A percentile compares a stretch with the other conserved stretches of the same genome.
Evolutionary conservation across 495 filamentous ascomycete species (phyloP).

Genomic region (Aspergillus ostianus): DNA sequence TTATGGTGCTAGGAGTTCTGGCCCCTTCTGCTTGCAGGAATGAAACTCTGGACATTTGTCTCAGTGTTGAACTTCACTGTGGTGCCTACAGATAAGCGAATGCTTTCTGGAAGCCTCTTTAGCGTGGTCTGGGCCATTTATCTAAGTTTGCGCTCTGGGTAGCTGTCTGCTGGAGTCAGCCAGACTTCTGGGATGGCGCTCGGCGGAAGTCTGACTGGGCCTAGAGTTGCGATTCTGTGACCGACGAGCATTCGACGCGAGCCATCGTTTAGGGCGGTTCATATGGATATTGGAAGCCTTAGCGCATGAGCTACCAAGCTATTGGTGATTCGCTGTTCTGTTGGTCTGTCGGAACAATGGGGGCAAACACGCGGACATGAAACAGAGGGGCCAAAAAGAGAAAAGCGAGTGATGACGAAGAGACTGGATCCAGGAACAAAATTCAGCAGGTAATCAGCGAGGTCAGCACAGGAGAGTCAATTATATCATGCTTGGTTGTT

Average conservation of each 20-base stretch:
- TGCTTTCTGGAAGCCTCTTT: slow-evolving; percentile 67
- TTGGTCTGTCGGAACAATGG: neutral
- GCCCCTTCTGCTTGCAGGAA: slow-evolving; percentile 65
- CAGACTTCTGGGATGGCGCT: neutral
- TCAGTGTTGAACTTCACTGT: slow-evolving; percentile 72
- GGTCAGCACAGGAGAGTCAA: neutral
- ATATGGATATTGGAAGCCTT: neutral
- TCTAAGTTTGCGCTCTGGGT: slow-evolving; percentile 61
- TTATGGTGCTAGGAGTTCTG: slow-evolving; percentile 54
- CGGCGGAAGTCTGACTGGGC: neutral
- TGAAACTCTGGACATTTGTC: slow-evolving; percentile 80
- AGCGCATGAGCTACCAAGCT: neutral
- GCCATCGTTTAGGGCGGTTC: neutral
- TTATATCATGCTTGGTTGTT: neutral
- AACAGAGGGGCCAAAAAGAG: neutral
- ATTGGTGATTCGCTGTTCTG: neutral
- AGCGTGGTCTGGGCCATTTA: slow-evolving; percentile 81
- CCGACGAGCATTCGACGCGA: neutral
- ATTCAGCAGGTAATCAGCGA: no score
- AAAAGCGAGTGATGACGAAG: neutral
- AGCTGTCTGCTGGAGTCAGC: neutral
- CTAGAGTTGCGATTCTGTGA: neutral
- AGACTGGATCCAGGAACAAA: neutral
- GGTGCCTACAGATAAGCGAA: slow-evolving; percentile 66
- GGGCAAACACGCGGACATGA: neutral